These are phyloP conservation scores for Coleophoma crateriformis DNA, from an alignment of 2,329 filamentous ascomycete species.

Conservation along the genomic window DNA sequence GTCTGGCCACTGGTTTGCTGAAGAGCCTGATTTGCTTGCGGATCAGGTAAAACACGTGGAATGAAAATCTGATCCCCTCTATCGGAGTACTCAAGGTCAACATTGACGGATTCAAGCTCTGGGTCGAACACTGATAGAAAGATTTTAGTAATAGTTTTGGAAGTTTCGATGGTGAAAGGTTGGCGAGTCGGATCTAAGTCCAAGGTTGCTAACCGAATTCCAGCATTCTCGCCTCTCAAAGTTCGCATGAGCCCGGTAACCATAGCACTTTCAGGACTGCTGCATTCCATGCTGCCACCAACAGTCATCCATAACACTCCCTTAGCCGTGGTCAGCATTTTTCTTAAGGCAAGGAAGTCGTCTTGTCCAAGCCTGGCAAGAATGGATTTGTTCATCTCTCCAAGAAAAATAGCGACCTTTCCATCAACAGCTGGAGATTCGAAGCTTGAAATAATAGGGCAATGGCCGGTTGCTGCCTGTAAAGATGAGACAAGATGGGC, in stretches of 20 bases:
- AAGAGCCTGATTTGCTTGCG: background rate
- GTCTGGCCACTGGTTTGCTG: background rate
- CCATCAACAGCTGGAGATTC: background rate
- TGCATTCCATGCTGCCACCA: conserved; percentile 11
- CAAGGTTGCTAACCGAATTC: background rate
- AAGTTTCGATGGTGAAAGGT: background rate
- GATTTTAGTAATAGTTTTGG: background rate
- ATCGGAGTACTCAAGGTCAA: conserved; percentile 3
- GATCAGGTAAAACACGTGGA: conserved; percentile 3
- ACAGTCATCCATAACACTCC: conserved; percentile 2
- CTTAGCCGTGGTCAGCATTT: background rate
- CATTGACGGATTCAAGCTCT: background rate
- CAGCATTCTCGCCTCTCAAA: conserved; percentile 1
- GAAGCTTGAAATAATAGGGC: background rate
- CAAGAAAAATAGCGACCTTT: background rate
- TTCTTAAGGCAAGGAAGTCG: background rate
- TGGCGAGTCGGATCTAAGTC: background rate
- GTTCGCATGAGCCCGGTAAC: background rate
- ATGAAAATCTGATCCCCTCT: conserved; percentile 2
- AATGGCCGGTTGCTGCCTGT: background rate
- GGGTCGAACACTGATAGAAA: background rate
- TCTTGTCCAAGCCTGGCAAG: background rate
- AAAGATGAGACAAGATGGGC: background rate
- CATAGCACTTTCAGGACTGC: conserved; percentile 10
- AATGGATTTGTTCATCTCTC: background rate